These are phyloP conservation scores for Ceratocystis harringtonii DNA, from an alignment of 2,329 filamentous ascomycete species.

Conservation along the genomic window DNA sequence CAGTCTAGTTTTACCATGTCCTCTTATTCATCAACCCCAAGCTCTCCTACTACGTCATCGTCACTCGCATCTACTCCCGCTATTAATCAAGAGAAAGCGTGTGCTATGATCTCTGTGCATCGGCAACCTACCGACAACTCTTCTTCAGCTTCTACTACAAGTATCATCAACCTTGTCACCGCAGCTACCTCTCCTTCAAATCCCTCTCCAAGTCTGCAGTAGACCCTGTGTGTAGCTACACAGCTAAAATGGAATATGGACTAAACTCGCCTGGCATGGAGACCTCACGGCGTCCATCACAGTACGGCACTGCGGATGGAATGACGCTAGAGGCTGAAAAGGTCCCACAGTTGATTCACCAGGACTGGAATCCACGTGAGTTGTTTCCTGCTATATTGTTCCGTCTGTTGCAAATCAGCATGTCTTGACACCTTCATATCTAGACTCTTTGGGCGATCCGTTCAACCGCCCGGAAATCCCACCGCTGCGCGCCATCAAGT, in stretches of 20 bases:
- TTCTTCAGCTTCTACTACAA: background rate
- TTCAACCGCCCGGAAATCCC: slow-evolving; percentile 12
- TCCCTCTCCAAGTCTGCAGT: background rate
- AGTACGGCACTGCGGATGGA: background rate
- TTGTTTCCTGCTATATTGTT: background rate
- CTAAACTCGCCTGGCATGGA: slow-evolving; percentile 13
- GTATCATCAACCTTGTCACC: background rate
- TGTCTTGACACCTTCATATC: background rate
- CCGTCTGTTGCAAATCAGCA: background rate
- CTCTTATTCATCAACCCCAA: no score
- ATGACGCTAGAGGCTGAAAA: slow-evolving; percentile 5
- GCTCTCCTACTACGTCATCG: no score
- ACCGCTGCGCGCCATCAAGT: slow-evolving; percentile 7
- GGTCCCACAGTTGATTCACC: background rate
- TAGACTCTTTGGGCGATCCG: slow-evolving; percentile 13
- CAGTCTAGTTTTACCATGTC: no score
- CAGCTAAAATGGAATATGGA: background rate
- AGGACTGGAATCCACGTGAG: slow-evolving; percentile 10
- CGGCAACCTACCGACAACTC: background rate
- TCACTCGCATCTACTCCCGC: background rate
- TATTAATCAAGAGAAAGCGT: no score
- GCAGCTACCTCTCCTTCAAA: background rate
- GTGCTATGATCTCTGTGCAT: no score
- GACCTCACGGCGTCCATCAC: background rate
- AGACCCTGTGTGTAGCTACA: background rate